Evolutionary conservation across 1,284 basidiomycete genomes (phyloP).

Genomic region (Cryptococcus wingfieldii): DNA sequence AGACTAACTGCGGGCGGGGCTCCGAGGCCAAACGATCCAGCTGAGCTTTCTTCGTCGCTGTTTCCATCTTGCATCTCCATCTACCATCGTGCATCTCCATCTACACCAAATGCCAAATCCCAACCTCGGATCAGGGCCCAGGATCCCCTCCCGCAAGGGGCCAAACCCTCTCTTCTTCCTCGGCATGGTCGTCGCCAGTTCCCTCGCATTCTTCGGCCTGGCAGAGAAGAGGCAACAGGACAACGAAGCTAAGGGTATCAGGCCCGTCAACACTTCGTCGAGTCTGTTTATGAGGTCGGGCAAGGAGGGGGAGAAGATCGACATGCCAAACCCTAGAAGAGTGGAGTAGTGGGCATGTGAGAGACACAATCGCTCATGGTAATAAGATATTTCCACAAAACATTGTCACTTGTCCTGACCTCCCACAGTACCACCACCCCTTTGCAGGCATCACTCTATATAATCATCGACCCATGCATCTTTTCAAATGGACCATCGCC

Average conservation of each 20-base stretch:
- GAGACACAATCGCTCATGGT: not conserved
- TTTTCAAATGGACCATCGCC: too few species aligned
- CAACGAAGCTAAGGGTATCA: constrained; percentile 12
- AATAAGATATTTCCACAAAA: not conserved
- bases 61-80: not conserved
- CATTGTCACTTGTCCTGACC: too few species aligned
- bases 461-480: too few species aligned
- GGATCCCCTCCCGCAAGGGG: constrained; percentile 24
- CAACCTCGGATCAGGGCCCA: not conserved
- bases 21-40: too few species aligned
- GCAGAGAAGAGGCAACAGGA: constrained; percentile 28
- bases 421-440: too few species aligned
- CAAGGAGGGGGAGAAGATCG: constrained; percentile 25
- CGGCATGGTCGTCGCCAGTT: constrained; percentile 31
- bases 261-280: not conserved
- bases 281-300: not conserved
- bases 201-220: constrained; percentile 32
- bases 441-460: too few species aligned
- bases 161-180: constrained; percentile 40
- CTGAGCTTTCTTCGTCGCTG: too few species aligned
- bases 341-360: constrained; percentile 15
- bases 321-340: constrained; percentile 16
- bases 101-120: not conserved
- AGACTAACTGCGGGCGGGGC: too few species aligned
- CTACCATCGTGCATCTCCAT: not conserved